Evolutionary conservation across 2,329 filamentous ascomycete species (phyloP), one percentile per base, ranked within the genome.

Genomic region (Beauveria australis): DNA sequence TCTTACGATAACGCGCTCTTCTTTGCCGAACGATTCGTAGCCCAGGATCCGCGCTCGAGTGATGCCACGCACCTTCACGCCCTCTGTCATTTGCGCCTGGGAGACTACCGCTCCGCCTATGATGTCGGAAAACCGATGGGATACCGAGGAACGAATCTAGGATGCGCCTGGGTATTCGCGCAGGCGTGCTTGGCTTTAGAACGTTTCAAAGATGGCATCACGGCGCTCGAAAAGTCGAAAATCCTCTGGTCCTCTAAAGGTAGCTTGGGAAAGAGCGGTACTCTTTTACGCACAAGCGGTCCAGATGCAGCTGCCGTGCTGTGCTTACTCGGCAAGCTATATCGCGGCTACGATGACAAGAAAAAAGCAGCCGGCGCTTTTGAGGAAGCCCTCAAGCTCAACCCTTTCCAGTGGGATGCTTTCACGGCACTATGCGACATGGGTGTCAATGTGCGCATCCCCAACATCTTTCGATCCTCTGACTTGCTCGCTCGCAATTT

Each of bases 401-500:
- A 97, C 69, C 92, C 94, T 1, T 93, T 97, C 74, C 94, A 96
- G 84, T 99, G 94, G 94, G 94, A 99, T 78, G 92, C 93, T 0
- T 97, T 97, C 68, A 86, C 88, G 24, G 88, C 85, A 18, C 81
- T 99, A 8, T 96, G 92, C 71, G 92, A 97, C 70, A 90, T 84
- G 86, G 90, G 91, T 4, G 88, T 91, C 49, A 87, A 86, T 65
- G 81, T 97, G 59, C 86, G 89, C 60, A 86, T 94, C 10, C 83
- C 87, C 28, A 96, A 95, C 68, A 89, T 97, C 64, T 99, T 96
- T 76, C 91, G 87, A 70, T 76, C 89, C 67, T 91, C 82, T 63
- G 81, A 85, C 22, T 63, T 71, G 8, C 71, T 85, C 41, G 65
- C 80, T 40, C 78, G 79, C 44, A 75, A 75, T 55, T 78, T 84